Evolutionary conservation across 2,329 filamentous ascomycete genomes (phyloP), one percentile per base, ranked within the genome.

Genomic region (Pleoardoris graminearum): DNA sequence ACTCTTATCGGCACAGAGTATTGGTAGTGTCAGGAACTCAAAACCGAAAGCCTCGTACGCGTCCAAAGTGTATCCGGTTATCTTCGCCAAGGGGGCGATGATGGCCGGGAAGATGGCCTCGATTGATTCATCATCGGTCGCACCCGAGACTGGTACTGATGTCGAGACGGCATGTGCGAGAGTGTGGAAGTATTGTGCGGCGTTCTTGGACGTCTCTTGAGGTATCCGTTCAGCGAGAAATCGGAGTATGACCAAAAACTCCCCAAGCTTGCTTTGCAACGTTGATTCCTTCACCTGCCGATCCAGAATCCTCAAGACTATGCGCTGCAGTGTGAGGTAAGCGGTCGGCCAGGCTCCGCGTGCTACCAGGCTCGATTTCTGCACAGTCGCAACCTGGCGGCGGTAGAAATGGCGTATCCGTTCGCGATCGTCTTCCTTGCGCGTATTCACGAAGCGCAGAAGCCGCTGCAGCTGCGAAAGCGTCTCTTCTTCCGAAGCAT

Each of bases 1-100:
- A 7, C 46, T 56, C 0, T 62, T 63, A 43, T 64, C 59, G 23
- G 62, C 61, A 47, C 58, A 75, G 67, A 58, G 76, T 48, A 60
- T 68, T 57, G 51, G 67, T 50, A 57, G 70, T 0, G 73, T 76
- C 48, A 84, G 68, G 58, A 81, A 80, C 25, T 68, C 72, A 45
- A 63, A 60, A 7, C 68, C 71, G 58, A 74, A 74, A 30, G 69
- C 65, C 51, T 74, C 71, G 54, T 75, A 75, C 12, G 70, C 70
- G 19, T 70, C 66, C 49, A 71, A 43, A 3, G 70, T 73, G 36
- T 73, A 67, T 32, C 67, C 63, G 19, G 69, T 70, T 12, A 75
- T 61, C 33, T 56, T 61, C 12, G 53, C 66, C 37, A 76, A 51
- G 1, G 73, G 73, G 2, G 59, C 60, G 5, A 69, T 50, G 12